These are phyloP conservation scores for Herpetomonas samuelpessoai DNA, from an alignment of 208 protist species.

Conservation along the genomic window DNA sequence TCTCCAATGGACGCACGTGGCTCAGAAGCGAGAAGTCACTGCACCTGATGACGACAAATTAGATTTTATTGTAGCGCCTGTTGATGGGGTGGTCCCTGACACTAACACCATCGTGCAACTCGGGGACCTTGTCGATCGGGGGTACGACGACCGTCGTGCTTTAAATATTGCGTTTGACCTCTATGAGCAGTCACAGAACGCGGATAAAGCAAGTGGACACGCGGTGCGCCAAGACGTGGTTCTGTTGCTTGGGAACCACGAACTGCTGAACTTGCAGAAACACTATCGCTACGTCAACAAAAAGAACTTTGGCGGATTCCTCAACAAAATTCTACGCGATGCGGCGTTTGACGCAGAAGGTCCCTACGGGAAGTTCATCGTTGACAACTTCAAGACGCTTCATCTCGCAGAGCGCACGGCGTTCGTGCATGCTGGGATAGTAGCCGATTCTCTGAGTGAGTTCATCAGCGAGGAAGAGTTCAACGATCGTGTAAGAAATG, in stretches of 20 bases:
- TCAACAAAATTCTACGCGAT: conserved; percentile 32
- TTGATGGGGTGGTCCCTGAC: conserved; percentile 11
- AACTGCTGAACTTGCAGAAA: conserved; percentile 79
- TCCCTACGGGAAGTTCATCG: conserved; percentile 55
- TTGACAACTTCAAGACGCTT: conserved; percentile 55
- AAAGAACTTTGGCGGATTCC: conserved; percentile 50
- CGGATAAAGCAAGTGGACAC: conserved; percentile 24
- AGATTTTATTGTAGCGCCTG: not conserved
- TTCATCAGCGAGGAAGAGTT: conserved; percentile 24
- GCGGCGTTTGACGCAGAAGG: conserved; percentile 40
- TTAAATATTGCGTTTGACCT: conserved; percentile 52
- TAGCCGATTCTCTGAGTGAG: conserved; percentile 8
- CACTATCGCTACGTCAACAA: conserved; percentile 67
- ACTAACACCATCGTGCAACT: conserved; percentile 71
- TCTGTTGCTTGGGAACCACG: conserved; percentile 83
- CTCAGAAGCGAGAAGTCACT: conserved; percentile 9
- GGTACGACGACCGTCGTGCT: conserved; percentile 44
- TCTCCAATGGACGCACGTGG: conserved; percentile 39
- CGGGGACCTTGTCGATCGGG: conserved; percentile 83
- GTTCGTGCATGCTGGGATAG: conserved; percentile 76
- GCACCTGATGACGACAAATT: not conserved
- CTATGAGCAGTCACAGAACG: conserved; percentile 32
- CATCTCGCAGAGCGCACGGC: conserved; percentile 42
- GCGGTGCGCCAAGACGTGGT: too few species aligned
- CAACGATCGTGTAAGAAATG: conserved; percentile 39